These are phyloP conservation scores for Pseudogymnoascus sp. DNA, from an alignment of 2,329 filamentous ascomycete genomes.

Conservation along the genomic window DNA sequence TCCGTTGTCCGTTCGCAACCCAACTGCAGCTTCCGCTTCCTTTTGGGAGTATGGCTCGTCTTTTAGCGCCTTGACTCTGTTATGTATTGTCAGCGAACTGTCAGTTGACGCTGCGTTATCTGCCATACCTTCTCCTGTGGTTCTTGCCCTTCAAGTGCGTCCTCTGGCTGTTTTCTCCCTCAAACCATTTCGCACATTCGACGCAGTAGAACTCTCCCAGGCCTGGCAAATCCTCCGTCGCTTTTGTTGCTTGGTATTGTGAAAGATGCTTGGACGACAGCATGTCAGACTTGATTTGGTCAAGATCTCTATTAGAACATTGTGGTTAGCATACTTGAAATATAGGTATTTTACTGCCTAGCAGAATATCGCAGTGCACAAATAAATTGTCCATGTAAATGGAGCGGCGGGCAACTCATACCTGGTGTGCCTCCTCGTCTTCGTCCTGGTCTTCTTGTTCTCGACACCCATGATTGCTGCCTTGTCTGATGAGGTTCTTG, in stretches of 20 bases:
- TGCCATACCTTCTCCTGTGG: constrained; percentile 72
- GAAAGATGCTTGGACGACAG: constrained; percentile 69
- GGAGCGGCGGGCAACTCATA: constrained; percentile 28
- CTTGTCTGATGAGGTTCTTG: background rate
- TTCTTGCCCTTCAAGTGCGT: constrained; percentile 80
- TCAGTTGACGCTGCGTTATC: background rate
- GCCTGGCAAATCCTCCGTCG: constrained; percentile 77
- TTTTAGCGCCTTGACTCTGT: constrained; percentile 68
- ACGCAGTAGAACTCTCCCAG: constrained; percentile 81
- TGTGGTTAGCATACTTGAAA: constrained; percentile 10
- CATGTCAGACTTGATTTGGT: constrained; percentile 83
- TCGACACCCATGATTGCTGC: constrained; percentile 52
- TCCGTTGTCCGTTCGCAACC: constrained; percentile 62
- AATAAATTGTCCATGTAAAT: background rate
- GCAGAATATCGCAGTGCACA: background rate
- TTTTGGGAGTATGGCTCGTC: constrained; percentile 83
- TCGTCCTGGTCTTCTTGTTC: constrained; percentile 58
- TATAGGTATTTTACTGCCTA: background rate
- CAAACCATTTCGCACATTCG: constrained; percentile 95
- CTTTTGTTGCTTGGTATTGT: constrained; percentile 69
- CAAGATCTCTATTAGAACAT: constrained; percentile 61
- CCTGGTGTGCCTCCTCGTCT: constrained; percentile 66
- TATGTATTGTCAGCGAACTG: background rate
- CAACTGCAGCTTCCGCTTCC: constrained; percentile 72
- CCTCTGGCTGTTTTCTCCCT: constrained; percentile 67